phyloP scores from a whole-genome alignment of 805 yeast species.

The Saccharomycopsis javanensis region DNA sequence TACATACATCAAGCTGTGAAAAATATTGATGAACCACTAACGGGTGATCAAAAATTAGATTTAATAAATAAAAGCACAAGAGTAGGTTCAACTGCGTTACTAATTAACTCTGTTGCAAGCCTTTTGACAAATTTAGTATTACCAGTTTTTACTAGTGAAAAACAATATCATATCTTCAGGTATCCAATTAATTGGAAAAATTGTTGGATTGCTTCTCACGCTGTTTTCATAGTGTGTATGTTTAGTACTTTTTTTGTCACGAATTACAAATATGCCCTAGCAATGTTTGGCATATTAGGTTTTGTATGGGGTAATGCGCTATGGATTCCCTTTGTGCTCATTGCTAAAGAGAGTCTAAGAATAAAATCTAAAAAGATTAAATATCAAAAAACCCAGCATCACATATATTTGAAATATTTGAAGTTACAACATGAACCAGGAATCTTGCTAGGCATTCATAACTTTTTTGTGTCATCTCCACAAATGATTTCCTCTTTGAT shows the following conservation, averaged over 20 bases:
- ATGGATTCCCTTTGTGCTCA: constrained; percentile 59
- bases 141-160: constrained; percentile 32
- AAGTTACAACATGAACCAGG: constrained; percentile 47
- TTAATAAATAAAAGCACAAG: constrained; percentile 40
- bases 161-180: constrained; percentile 16
- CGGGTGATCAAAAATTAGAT: constrained; percentile 28
- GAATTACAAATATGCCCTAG: constrained; percentile 34
- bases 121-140: constrained; percentile 35
- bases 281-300: constrained; percentile 44
- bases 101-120: constrained; percentile 40
- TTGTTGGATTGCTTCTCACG: constrained; percentile 44
- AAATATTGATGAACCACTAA: constrained; percentile 30
- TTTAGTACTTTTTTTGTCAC: constrained; percentile 36
- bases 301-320: constrained; percentile 57
- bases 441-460: constrained; percentile 45
- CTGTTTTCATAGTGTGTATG: constrained; percentile 40
- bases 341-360: constrained; percentile 47
- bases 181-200: constrained; percentile 27
- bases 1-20: constrained; percentile 32
- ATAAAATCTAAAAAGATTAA: constrained; percentile 35
- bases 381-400: constrained; percentile 4
- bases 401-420: constrained; percentile 25
- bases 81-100: constrained; percentile 42
- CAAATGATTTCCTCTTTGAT: constrained; percentile 44
- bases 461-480: constrained; percentile 48